Conservation (phyloP, 2,329 filamentous ascomycete genomes). For the Proliferodiscus dingleyae region DNA sequence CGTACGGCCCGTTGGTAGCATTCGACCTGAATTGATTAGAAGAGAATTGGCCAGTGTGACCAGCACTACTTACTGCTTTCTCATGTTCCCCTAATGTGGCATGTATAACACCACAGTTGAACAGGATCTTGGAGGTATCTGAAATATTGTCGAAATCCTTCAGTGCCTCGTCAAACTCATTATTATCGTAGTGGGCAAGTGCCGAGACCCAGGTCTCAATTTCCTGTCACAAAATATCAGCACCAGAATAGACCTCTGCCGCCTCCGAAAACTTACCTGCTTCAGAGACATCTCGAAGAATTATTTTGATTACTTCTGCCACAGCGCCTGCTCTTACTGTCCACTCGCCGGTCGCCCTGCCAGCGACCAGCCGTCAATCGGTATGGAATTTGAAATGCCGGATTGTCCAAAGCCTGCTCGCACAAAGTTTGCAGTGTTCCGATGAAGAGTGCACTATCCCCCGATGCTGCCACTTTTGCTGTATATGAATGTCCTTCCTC, state of each 20-base stretch:
- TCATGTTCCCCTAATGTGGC: conserved; percentile 94
- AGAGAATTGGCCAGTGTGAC: conserved; percentile 3
- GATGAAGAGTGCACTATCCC: conserved; percentile 6
- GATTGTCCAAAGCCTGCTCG: conserved; percentile 2
- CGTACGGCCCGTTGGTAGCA: conserved; percentile 89
- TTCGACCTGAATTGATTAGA: conserved; percentile 65
- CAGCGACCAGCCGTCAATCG: conserved; percentile 21
- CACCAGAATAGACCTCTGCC: conserved; percentile 4
- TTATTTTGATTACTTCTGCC: conserved; percentile 7
- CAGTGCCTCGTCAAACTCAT: conserved; percentile 90
- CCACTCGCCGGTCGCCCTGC: conserved; percentile 19
- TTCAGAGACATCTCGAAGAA: conserved; percentile 37
- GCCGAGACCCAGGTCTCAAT: conserved; percentile 98
- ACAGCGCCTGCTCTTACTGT: conserved; percentile 1
- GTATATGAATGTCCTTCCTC: conserved; percentile 4
- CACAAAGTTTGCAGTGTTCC: conserved; percentile 5
- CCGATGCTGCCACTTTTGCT: conserved; percentile 5
- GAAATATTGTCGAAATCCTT: conserved; percentile 79
- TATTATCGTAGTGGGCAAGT: conserved; percentile 88
- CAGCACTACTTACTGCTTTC: conserved; percentile 67
- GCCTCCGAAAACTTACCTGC: conserved; percentile 32
- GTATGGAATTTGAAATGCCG: conserved; percentile 13
- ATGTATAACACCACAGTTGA: conserved; percentile 97
- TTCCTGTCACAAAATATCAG: conserved; percentile 52
- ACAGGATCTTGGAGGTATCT: conserved; percentile 96